Conservation (phyloP, 176 grass and related monocot genomes). For the Oryza australiensis region DNA sequence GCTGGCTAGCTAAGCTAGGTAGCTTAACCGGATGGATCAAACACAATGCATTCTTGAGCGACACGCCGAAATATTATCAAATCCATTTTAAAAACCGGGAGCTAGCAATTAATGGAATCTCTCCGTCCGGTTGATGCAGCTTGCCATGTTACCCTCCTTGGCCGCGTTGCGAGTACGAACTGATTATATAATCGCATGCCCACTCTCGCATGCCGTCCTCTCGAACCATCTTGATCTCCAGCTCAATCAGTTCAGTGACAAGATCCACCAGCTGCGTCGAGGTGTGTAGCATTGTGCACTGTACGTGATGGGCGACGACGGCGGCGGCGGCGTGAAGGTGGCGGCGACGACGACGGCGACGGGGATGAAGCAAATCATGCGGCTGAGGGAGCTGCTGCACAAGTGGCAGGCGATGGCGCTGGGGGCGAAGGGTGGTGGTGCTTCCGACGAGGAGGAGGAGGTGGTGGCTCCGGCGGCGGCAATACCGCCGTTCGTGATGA, state of each 20-base stretch:
- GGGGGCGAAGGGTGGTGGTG: background rate
- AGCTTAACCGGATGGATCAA: background rate
- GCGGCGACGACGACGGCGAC: slow-evolving; percentile 34
- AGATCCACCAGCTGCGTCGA: slow-evolving; percentile 13
- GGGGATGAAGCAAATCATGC: slow-evolving; percentile 57
- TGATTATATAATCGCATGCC: slow-evolving; percentile 39
- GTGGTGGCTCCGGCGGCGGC: background rate
- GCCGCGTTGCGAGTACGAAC: slow-evolving; percentile 22
- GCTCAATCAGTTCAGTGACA: background rate
- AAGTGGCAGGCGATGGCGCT: slow-evolving; percentile 59
- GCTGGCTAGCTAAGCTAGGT: no score
- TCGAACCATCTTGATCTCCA: background rate
- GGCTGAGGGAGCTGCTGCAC: slow-evolving; percentile 69
- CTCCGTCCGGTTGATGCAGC: background rate
- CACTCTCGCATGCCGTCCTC: slow-evolving; percentile 13
- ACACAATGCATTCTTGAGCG: slow-evolving; percentile 26
- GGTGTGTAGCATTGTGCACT: no score
- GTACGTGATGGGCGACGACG: slow-evolving; percentile 43
- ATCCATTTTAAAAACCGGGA: background rate
- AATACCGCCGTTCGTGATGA: slow-evolving; percentile 47
- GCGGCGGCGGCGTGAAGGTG: background rate
- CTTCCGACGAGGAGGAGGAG: background rate
- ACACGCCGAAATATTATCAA: slow-evolving; percentile 25
- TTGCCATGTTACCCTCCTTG: slow-evolving; percentile 44
- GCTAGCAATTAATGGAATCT: slow-evolving; percentile 37